phyloP scores from a whole-genome alignment of 345 rosid genomes.

The Eucalyptus erythrocorys region DNA sequence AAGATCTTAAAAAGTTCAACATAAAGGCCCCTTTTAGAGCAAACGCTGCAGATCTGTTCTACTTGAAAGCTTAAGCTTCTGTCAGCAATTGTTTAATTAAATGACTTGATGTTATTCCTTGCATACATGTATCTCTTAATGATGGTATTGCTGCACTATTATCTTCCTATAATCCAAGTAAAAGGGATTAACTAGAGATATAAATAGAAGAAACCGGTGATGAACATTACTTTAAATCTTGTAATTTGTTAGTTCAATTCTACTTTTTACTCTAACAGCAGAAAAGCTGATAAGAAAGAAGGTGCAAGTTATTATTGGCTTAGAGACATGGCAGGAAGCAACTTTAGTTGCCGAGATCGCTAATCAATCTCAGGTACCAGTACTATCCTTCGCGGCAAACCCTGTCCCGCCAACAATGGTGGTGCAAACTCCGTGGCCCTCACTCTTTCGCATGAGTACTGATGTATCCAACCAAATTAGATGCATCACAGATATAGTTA shows the following conservation, averaged over 20 bases:
- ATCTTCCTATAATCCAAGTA: neutral
- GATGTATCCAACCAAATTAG: slow-evolving; percentile 11
- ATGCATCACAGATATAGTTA: slow-evolving; percentile 23
- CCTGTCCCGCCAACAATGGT: slow-evolving; percentile 20
- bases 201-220: neutral
- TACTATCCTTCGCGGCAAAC: slow-evolving; percentile 26
- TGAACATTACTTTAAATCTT: neutral
- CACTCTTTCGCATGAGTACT: slow-evolving; percentile 18
- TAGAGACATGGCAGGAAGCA: slow-evolving; percentile 40
- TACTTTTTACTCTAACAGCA: slow-evolving; percentile 8
- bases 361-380: slow-evolving; percentile 15
- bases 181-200: neutral
- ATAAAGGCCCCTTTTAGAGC: neutral
- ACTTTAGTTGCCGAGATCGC: slow-evolving; percentile 24
- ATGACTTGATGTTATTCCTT: neutral
- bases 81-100: neutral
- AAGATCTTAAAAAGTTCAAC: neutral
- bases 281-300: slow-evolving; percentile 16
- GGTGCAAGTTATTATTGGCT: slow-evolving; percentile 27
- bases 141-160: neutral
- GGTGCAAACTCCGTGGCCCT: neutral
- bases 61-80: neutral
- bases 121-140: neutral
- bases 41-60: neutral
- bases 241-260: neutral